Evolutionary conservation across 2,329 filamentous ascomycete genomes (phyloP), one percentile per base, ranked within the genome.

Genomic region (Neurospora crassa): DNA sequence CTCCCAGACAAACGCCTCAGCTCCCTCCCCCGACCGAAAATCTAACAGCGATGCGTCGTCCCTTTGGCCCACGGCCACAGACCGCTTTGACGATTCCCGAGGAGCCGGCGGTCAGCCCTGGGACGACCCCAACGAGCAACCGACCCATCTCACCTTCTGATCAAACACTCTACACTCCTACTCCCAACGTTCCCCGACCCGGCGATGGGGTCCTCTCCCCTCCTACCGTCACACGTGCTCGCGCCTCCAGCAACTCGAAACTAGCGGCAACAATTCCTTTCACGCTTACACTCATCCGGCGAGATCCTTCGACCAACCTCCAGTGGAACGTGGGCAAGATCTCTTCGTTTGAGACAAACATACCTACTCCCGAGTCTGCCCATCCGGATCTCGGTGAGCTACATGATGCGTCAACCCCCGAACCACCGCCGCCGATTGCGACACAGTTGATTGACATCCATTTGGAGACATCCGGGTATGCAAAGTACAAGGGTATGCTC

Each of bases 291-390:
- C 79, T 94, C 16, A 93, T 94, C 76, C 89, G 92, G n/a, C 87
- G 91, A 74, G 90, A 94, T 78, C 90, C 90, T 1, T 84, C 86
- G 29, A 88, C 89, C 10, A 88, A 89, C 8, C 84, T 84, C 70
- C 92, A 94, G 79, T 93, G 91, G 91, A 94, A 94, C 77, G 86
- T 94, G 14, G 92, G 89, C 29, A 89, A 85, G 70, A 85, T 93
- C 68, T 85, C 84, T 1, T 88, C 86, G 0, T 84, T 84, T 72
- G 85, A 87, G 73, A 78, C 83, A 16, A 84, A 86, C 67, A 76
- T 76, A 29, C 74, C 76, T 2, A 74, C 72, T 0, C 74, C 75
- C 3, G 73, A 75, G 72, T 40, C 76, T 72, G 68, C 75, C 37
- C 67, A 77, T 71, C 71, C 76, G 40, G 69, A 71, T 71, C 70